Conservation (phyloP, 805 yeast genomes). For the Lachancea sp. region DNA sequence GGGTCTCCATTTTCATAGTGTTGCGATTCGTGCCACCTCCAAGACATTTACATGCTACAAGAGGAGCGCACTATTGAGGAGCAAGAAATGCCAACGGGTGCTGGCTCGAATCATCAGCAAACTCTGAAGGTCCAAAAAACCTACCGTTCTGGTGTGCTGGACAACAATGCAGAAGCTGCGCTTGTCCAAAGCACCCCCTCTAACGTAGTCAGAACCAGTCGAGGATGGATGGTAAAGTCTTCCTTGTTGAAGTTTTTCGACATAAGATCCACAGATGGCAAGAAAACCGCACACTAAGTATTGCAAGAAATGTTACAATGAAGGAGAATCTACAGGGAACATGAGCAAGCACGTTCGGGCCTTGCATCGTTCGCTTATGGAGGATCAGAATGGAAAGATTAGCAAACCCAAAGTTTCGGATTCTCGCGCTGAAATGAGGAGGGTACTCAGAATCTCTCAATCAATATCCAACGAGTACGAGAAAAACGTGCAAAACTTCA, state of each 20-base stretch:
- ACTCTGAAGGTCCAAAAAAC: no score
- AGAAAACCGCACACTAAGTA: neutral
- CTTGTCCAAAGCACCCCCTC: neutral
- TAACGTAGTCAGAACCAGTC: neutral
- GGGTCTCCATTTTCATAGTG: no score
- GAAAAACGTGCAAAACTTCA: neutral
- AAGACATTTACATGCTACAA: no score
- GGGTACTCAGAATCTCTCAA: neutral
- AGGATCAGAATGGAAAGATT: neutral
- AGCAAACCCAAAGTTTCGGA: neutral
- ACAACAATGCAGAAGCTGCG: neutral
- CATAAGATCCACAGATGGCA: neutral
- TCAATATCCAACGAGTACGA: neutral
- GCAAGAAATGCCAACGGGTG: no score
- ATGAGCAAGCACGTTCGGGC: slow-evolving; percentile 5
- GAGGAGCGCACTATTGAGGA: no score
- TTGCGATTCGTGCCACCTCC: no score
- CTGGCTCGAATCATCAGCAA: no score
- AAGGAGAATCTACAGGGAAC: slow-evolving; percentile 5
- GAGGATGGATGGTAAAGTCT: slow-evolving; percentile 5
- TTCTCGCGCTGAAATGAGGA: neutral
- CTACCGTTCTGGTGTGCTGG: no score
- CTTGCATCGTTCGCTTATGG: slow-evolving; percentile 1
- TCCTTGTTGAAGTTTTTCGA: slow-evolving; percentile 4
- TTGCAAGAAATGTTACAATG: slow-evolving; percentile 2